phyloP scores from a whole-genome alignment of 768 basidiomycete species.

The Tricholoma saponaceum region DNA sequence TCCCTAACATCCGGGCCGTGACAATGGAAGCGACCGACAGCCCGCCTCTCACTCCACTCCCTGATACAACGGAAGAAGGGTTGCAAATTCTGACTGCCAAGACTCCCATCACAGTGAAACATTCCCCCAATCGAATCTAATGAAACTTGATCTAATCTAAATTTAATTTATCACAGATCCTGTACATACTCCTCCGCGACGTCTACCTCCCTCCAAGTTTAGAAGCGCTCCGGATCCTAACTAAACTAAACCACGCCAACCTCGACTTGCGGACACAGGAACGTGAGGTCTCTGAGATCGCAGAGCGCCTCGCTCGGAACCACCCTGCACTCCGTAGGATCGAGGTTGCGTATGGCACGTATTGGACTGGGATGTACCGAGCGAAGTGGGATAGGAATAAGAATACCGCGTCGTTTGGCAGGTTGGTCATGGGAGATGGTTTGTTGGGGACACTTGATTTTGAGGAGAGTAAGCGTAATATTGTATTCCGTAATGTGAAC shows the following conservation, averaged over 20 bases:
- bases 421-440: neutral
- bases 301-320: constrained; percentile 18
- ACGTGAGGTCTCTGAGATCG: constrained; percentile 17
- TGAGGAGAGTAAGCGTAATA: constrained; percentile 25
- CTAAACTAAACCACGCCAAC: constrained; percentile 18
- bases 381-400: constrained; percentile 21
- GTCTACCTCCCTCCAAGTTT: constrained; percentile 15
- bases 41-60: neutral
- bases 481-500: constrained; percentile 7
- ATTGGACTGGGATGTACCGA: constrained; percentile 28
- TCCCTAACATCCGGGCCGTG: constrained; percentile 5
- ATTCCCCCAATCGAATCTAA: neutral
- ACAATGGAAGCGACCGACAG: constrained; percentile 10
- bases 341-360: constrained; percentile 25
- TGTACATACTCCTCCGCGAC: constrained; percentile 19
- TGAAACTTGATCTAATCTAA: too few relatives aligned
- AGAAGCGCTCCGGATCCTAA: constrained; percentile 18
- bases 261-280: constrained; percentile 19
- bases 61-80: neutral
- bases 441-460: constrained; percentile 23
- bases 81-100: neutral
- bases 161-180: constrained; percentile 1
- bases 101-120: constrained; percentile 7
- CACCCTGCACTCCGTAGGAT: constrained; percentile 17
- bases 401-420: neutral